Conservation (phyloP, 768 basidiomycete genomes). For the Crassisporium funariophilum region DNA sequence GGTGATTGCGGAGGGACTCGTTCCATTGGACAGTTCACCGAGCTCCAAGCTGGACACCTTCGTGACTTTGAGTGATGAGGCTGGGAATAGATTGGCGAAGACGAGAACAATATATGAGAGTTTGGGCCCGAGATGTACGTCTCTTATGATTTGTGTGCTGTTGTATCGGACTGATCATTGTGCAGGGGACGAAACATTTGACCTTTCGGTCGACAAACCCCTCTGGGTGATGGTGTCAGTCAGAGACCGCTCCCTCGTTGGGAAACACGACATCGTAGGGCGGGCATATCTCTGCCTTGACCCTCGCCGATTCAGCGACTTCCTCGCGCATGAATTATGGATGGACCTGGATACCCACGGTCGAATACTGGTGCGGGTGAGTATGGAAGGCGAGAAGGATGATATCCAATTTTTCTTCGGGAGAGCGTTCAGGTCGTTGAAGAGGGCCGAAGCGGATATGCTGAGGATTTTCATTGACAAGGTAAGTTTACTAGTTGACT, state of each 20-base stretch:
- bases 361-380: conserved; percentile 82
- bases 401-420: conserved; percentile 98
- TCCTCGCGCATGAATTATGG: conserved; percentile 89
- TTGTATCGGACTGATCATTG: conserved; percentile 10
- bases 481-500: conserved; percentile 43
- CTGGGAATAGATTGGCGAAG: conserved; percentile 87
- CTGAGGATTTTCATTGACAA: conserved; percentile 96
- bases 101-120: conserved; percentile 96
- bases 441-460: conserved; percentile 95
- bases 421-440: conserved; percentile 89
- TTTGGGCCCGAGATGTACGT: conserved; percentile 85
- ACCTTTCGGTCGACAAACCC: conserved; percentile 90
- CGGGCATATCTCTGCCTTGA: conserved; percentile 92
- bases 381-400: conserved; percentile 99
- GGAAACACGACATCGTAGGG: conserved; percentile 92
- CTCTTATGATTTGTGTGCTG: conserved; percentile 1
- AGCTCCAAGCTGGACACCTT: conserved; percentile 89
- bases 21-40: conserved; percentile 72
- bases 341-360: conserved; percentile 87
- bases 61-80: conserved; percentile 92
- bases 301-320: conserved; percentile 84
- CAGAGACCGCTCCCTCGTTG: conserved; percentile 85
- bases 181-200: conserved; percentile 96
- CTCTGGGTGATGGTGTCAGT: conserved; percentile 97
- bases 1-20: conserved; percentile 86